These are phyloP conservation scores for Podospora conica DNA, from an alignment of 495 filamentous ascomycete genomes.

Conservation along the genomic window DNA sequence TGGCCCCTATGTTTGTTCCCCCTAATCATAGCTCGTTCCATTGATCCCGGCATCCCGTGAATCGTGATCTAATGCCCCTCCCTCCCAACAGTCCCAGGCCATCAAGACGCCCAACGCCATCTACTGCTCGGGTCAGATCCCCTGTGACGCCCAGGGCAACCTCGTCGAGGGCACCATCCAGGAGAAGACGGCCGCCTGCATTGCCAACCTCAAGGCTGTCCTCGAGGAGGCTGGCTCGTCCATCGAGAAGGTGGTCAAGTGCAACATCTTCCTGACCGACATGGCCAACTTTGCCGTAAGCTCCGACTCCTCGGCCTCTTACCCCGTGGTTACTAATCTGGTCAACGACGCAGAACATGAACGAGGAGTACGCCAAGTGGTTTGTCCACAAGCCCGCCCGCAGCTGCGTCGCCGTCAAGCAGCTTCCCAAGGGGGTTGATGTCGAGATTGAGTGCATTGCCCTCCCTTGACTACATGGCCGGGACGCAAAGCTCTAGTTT, in stretches of 20 bases:
- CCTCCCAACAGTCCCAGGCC: constrained; percentile 86
- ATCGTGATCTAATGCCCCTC: constrained; percentile 9
- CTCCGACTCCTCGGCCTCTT: neutral
- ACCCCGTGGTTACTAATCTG: constrained; percentile 4
- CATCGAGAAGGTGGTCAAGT: constrained; percentile 72
- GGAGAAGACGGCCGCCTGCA: constrained; percentile 68
- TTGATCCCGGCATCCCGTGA: neutral
- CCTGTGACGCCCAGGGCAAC: constrained; percentile 66
- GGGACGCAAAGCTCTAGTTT: constrained; percentile 7
- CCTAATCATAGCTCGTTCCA: neutral
- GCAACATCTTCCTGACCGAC: constrained; percentile 75
- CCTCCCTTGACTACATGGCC: constrained; percentile 49
- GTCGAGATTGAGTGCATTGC: constrained; percentile 92
- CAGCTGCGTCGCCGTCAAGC: constrained; percentile 84
- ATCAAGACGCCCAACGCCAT: constrained; percentile 75
- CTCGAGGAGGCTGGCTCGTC: constrained; percentile 70
- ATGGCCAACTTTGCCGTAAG: constrained; percentile 66
- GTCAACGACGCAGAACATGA: constrained; percentile 55
- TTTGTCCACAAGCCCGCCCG: constrained; percentile 85
- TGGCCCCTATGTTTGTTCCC: constrained; percentile 48
- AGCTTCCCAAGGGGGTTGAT: constrained; percentile 82
- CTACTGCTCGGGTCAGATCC: constrained; percentile 93
- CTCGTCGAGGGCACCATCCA: constrained; percentile 71
- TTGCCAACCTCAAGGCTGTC: constrained; percentile 71
- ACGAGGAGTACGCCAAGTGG: constrained; percentile 79